phyloP scores from a whole-genome alignment of 1,284 basidiomycete species.

The Cystobasidium sp. region DNA sequence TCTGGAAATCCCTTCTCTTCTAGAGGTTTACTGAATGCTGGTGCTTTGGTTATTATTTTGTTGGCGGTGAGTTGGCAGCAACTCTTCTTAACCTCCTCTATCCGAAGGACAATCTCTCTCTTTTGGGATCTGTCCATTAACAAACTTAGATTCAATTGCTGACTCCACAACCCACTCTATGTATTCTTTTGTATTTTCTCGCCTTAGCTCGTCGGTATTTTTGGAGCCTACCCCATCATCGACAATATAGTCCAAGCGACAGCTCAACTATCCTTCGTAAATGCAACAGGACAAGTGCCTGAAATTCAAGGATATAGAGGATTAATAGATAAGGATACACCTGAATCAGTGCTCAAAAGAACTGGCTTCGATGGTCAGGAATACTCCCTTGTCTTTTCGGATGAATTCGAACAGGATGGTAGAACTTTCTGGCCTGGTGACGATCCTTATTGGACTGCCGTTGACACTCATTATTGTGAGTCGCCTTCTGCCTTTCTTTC shows the following conservation, averaged over 20 bases:
- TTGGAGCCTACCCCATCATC: constrained; percentile 48
- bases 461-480: constrained; percentile 75
- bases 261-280: constrained; percentile 29
- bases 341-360: constrained; percentile 43
- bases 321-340: constrained; percentile 58
- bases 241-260: constrained; percentile 19
- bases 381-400: constrained; percentile 70
- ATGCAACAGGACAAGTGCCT: constrained; percentile 50
- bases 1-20: constrained; percentile 15
- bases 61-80: constrained; percentile 20
- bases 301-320: constrained; percentile 46
- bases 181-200: constrained; percentile 29
- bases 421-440: constrained; percentile 74
- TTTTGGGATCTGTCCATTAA: too few relatives aligned
- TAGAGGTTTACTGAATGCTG: constrained; percentile 44
- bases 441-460: constrained; percentile 71
- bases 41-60: constrained; percentile 47
- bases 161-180: not conserved
- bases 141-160: not conserved
- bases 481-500: not conserved
- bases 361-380: constrained; percentile 41
- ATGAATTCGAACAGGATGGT: constrained; percentile 82
- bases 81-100: too few relatives aligned
- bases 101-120: too few relatives aligned
- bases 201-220: constrained; percentile 50